Evolutionary conservation across 2,329 filamentous ascomycete genomes (phyloP), one percentile per base, ranked within the genome.

Genomic region (Colletotrichum kahawae): DNA sequence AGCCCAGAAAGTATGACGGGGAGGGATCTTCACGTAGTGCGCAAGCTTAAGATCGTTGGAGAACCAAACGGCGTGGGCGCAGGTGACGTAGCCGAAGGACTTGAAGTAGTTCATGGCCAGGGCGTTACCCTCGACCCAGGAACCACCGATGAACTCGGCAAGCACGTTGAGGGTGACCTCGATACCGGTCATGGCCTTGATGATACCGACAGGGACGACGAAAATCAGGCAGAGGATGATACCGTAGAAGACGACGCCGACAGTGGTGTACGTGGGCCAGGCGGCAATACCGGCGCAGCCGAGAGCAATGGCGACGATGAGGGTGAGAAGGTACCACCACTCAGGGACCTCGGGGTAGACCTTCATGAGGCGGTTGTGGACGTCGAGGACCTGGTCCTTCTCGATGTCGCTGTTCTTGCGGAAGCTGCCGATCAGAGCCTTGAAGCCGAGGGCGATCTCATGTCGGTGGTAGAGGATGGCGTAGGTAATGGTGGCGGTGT

Each of bases 11-110:
- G 90, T 90, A 51, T 91, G 87, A n/a, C 89, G 87, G 0, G 91
- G 91, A 5, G 91, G 90, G 21, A 92, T 91, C 83, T 92, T 92
- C 83, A 90, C 87, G 81, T 92, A 92, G 77, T 88, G 87, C 7
- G 87, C 87, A 16, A 88, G 86, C 81, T 88, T 88, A 48, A 87
- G 79, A 76, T 87, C 78, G 75, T 81, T 76, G 68, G 77, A 77
- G 56, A 78, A 78, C 62, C 77, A 77, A 24, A 79, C 69, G 29
- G 78, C 77, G 66, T 79, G 78, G 14, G 78, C 78, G 63, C 78
- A 79, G 31, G 78, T 78, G n/a, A 76, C 71, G 75, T 83, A 84
- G 3, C 87, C 87, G 76, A 88, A 89, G 1, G 85, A 87, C 83
- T 90, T 90, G 85, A 90, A 89, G 78, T 86, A 89, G 82, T 89